phyloP scores from a whole-genome alignment of 1,139 yeast genomes.

The Torulaspora pretoriensis region DNA sequence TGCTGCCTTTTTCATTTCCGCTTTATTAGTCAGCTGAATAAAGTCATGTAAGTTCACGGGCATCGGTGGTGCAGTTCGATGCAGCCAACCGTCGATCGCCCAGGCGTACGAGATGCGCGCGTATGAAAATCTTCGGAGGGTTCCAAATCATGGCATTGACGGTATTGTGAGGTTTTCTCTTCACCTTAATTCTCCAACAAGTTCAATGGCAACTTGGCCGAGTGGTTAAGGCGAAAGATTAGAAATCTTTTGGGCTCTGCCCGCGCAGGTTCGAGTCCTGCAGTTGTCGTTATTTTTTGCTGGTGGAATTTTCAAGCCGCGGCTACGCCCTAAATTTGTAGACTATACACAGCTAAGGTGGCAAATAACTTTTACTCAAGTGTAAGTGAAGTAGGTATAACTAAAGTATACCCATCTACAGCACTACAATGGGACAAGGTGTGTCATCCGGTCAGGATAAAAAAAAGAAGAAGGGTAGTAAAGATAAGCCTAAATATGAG shows the following conservation, averaged over 20 bases:
- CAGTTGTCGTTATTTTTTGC: constrained; percentile 36
- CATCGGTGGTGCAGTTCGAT: too few species aligned
- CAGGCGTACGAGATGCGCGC: too few species aligned
- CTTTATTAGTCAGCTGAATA: too few species aligned
- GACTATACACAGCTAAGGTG: constrained; percentile 5
- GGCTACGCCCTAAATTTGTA: background rate
- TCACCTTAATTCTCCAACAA: background rate
- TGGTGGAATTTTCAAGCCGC: background rate
- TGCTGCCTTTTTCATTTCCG: too few species aligned
- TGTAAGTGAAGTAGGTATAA: too few species aligned
- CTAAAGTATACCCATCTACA: too few species aligned
- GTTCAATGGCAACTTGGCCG: constrained; percentile 46
- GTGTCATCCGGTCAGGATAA: constrained; percentile 72
- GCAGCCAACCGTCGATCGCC: too few species aligned
- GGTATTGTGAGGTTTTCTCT: too few species aligned
- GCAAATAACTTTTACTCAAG: constrained; percentile 3
- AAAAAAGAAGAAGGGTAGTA: constrained; percentile 69
- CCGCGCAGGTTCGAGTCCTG: constrained; percentile 42
- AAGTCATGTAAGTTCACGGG: too few species aligned
- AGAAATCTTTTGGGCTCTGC: constrained; percentile 49
- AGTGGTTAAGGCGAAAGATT: constrained; percentile 53
- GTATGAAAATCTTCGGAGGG: too few species aligned
- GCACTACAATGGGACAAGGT: constrained; percentile 62
- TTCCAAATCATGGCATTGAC: too few species aligned
- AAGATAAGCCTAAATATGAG: constrained; percentile 89